A percentile compares a stretch with the other conserved stretches of the same genome.
Evolutionary conservation across 2,329 filamentous ascomycete species (phyloP).

Genomic region (Cordyceps farinosa): DNA sequence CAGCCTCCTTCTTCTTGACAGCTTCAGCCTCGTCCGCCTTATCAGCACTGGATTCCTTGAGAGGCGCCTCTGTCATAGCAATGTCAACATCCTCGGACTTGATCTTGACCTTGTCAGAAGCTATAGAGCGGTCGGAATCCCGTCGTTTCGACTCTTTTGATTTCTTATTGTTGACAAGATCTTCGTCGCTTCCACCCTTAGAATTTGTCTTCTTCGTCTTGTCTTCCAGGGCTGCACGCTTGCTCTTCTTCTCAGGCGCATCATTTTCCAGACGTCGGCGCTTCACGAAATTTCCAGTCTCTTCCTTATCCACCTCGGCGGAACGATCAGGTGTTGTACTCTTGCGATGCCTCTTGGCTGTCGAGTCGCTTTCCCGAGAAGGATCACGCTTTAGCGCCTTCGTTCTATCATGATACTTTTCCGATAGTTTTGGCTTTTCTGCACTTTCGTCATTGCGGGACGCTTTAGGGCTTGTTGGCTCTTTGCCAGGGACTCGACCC

Average conservation of each 20-base stretch:
- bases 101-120: conserved; percentile 52
- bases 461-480: conserved; percentile 52
- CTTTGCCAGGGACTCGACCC: conserved; percentile 50
- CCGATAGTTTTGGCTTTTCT: conserved; percentile 47
- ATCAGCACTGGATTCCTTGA: conserved; percentile 31
- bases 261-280: conserved; percentile 56
- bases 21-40: conserved; percentile 31
- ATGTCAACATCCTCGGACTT: conserved; percentile 55
- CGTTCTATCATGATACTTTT: conserved; percentile 57
- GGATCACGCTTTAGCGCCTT: conserved; percentile 61
- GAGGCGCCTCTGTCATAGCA: conserved; percentile 49
- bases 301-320: conserved; percentile 52
- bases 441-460: conserved; percentile 43
- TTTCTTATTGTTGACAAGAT: conserved; percentile 34
- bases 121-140: conserved; percentile 39
- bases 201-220: conserved; percentile 34
- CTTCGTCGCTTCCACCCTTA: conserved; percentile 43
- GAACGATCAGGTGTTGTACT: conserved; percentile 56
- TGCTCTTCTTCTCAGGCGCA: conserved; percentile 45
- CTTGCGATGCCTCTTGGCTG: conserved; percentile 55
- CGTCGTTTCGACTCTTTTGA: conserved; percentile 37
- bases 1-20: conserved; percentile 22
- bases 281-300: conserved; percentile 50
- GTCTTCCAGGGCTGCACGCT: conserved; percentile 44
- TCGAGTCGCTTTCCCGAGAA: conserved; percentile 53